Conservation (phyloP, 352 stramenopile genomes). For the Pythium scleroteichum region DNA sequence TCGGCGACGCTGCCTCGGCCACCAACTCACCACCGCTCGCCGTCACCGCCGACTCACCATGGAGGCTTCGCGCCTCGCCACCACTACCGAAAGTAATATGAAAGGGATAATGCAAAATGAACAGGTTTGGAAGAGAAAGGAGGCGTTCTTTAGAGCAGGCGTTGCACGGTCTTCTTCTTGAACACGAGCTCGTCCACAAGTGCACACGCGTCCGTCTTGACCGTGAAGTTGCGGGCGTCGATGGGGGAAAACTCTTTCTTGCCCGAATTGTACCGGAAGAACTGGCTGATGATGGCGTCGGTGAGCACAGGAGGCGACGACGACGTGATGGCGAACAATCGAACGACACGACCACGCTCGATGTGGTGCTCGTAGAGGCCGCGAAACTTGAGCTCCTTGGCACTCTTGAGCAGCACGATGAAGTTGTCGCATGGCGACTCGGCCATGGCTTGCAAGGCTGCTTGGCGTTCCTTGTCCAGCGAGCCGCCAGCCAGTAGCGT, state of each 20-base stretch:
- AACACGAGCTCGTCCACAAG: conserved; percentile 57
- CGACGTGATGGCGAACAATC: conserved; percentile 42
- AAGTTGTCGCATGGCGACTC: conserved; percentile 67
- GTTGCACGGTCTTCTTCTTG: conserved; percentile 35
- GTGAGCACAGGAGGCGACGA: conserved; percentile 36
- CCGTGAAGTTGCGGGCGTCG: conserved; percentile 65
- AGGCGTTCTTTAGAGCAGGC: conserved; percentile 5
- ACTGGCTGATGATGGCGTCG: conserved; percentile 51
- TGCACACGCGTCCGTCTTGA: conserved; percentile 73
- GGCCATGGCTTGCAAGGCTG: conserved; percentile 43
- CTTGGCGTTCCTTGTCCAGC: conserved; percentile 52
- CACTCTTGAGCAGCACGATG: conserved; percentile 71
- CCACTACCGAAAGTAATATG: conserved; percentile 1
- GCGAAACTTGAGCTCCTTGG: conserved; percentile 74
- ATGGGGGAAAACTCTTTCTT: conserved; percentile 79
- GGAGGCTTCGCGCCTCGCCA: background rate
- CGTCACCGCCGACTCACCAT: background rate
- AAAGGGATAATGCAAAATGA: background rate
- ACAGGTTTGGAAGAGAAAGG: background rate
- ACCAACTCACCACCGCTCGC: background rate
- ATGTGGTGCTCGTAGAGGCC: conserved; percentile 70
- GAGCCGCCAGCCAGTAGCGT: conserved; percentile 68
- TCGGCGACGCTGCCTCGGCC: background rate
- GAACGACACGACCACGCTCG: conserved; percentile 39
- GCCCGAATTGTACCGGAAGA: conserved; percentile 85